Percentiles rank a stretch among this genome's conserved stretches.
phyloP scores from a whole-genome alignment of 352 stramenopile species.

The Albugo laibachii region DNA sequence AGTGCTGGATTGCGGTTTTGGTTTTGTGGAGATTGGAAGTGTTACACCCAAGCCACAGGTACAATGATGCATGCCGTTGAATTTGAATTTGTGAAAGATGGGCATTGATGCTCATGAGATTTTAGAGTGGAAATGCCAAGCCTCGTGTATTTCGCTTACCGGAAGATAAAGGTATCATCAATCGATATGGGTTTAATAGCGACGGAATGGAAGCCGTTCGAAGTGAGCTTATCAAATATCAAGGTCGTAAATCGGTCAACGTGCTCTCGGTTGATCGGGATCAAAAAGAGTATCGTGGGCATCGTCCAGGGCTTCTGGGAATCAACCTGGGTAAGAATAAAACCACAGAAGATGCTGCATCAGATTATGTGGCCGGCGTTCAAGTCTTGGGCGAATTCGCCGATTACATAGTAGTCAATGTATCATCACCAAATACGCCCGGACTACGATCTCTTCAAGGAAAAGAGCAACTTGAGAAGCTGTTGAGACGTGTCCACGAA shows the following conservation, averaged over 20 bases:
- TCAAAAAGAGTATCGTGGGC: neutral
- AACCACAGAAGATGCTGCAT: conserved; percentile 45
- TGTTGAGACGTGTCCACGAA: conserved; percentile 48
- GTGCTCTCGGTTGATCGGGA: neutral
- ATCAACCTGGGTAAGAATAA: conserved; percentile 99
- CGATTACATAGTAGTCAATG: conserved; percentile 97
- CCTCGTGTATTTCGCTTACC: conserved; percentile 91
- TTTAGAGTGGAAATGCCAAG: conserved; percentile 81
- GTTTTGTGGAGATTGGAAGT: conserved; percentile 88
- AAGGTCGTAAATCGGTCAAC: conserved; percentile 11
- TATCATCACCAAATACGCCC: conserved; percentile 93
- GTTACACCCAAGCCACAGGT: conserved; percentile 88
- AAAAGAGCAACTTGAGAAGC: conserved; percentile 58
- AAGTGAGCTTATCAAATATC: conserved; percentile 39
- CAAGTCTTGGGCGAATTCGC: conserved; percentile 80
- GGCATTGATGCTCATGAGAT: neutral
- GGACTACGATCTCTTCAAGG: conserved; percentile 60
- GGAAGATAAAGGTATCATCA: conserved; percentile 92
- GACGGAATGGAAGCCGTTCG: conserved; percentile 70
- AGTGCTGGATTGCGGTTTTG: conserved; percentile 89
- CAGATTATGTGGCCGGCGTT: conserved; percentile 86
- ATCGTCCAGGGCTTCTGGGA: conserved; percentile 75
- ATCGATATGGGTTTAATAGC: conserved; percentile 97
- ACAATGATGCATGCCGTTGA: neutral
- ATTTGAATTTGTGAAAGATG: neutral